A percentile compares a stretch with the other conserved stretches of the same genome.
phyloP scores from a whole-genome alignment of 163 green algal genomes.

The Coccomyxa subellipsoidea region DNA sequence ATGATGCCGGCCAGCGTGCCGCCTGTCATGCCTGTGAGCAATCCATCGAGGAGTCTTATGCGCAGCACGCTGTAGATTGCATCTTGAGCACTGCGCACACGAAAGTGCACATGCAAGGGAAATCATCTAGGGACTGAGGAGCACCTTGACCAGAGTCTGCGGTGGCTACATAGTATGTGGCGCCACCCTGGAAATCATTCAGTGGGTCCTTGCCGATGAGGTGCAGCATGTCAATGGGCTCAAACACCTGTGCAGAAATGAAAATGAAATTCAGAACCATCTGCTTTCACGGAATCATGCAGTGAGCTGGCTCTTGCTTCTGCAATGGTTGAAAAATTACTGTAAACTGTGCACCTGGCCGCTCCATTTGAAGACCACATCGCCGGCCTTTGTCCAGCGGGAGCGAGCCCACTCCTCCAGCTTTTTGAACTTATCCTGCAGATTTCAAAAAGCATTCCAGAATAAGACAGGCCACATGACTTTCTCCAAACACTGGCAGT shows the following conservation, averaged over 20 bases:
- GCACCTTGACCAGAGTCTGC: slow-evolving; percentile 35
- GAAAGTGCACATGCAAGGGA: too few relatives aligned
- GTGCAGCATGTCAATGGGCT: slow-evolving; percentile 41
- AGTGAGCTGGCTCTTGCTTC: too few relatives aligned
- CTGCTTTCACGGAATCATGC: too few relatives aligned
- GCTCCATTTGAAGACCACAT: slow-evolving; percentile 18
- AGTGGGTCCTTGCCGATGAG: slow-evolving; percentile 46
- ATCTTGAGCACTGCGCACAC: too few relatives aligned
- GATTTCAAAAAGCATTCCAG: neutral
- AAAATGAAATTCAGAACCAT: too few relatives aligned
- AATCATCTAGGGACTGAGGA: neutral
- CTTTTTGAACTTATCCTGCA: slow-evolving; percentile 2
- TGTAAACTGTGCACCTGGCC: slow-evolving; percentile 6
- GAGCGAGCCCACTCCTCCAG: slow-evolving; percentile 16
- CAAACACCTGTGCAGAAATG: slow-evolving; percentile 45
- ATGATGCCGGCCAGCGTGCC: slow-evolving; percentile 56
- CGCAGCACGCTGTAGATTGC: too few relatives aligned
- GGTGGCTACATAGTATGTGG: slow-evolving; percentile 44
- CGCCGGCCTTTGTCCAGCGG: neutral
- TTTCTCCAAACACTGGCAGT: too few relatives aligned
- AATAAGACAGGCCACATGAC: too few relatives aligned
- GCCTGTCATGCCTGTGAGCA: slow-evolving; percentile 46
- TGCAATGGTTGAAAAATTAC: too few relatives aligned
- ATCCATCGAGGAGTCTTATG: neutral
- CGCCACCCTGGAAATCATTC: slow-evolving; percentile 14